Evolutionary conservation across 208 protist species (phyloP).

Genomic region (Acanthamoeba triangularis): DNA sequence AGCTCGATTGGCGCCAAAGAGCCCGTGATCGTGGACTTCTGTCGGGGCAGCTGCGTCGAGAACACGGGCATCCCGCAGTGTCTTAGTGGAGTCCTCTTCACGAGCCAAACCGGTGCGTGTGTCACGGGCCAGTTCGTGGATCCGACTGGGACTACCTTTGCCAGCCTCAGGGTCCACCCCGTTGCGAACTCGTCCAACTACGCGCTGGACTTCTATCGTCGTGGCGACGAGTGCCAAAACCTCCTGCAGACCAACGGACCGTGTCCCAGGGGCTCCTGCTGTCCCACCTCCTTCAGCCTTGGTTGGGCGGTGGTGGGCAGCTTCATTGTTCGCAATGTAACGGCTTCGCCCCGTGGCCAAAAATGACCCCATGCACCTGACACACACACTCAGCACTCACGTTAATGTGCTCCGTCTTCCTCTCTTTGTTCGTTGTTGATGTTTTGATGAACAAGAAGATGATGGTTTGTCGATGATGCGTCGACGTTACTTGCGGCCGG

Average conservation of each 20-base stretch:
- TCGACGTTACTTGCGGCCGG: no score
- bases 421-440: no score
- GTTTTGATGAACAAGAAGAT: no score
- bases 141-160: neutral
- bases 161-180: neutral
- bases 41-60: neutral
- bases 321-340: neutral
- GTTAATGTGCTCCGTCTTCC: no score
- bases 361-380: no score
- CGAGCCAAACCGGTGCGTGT: neutral
- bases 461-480: no score
- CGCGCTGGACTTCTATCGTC: neutral
- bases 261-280: neutral
- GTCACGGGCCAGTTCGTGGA: neutral
- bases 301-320: neutral
- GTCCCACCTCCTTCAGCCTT: conserved; percentile 5
- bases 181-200: neutral
- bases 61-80: neutral
- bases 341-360: neutral
- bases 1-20: neutral
- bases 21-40: neutral
- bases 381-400: no score
- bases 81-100: neutral
- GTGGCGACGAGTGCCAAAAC: neutral
- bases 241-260: neutral